phyloP scores from a whole-genome alignment of 2,329 filamentous ascomycete genomes.

The Alternaria triticimaculans region DNA sequence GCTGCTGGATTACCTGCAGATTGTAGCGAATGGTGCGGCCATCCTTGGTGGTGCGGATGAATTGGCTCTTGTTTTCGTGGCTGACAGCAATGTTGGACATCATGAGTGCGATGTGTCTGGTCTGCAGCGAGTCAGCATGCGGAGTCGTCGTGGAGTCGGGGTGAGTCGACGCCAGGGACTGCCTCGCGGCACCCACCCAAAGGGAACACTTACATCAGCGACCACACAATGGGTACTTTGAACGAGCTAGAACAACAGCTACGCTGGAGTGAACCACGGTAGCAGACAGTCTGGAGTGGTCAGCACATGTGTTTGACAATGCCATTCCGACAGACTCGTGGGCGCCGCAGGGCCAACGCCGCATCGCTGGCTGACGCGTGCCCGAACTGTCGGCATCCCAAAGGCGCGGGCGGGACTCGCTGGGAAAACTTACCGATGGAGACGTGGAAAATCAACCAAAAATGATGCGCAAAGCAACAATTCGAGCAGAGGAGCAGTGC shows the following conservation, averaged over 20 bases:
- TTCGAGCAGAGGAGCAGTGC: background rate
- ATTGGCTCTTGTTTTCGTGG: slow-evolving; percentile 63
- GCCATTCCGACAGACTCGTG: slow-evolving; percentile 12
- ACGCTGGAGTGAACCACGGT: slow-evolving; percentile 22
- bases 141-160: slow-evolving; percentile 17
- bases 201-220: slow-evolving; percentile 20
- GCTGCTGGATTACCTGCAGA: slow-evolving; percentile 89
- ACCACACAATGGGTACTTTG: slow-evolving; percentile 2
- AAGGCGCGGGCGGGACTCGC: slow-evolving; percentile 1
- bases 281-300: slow-evolving; percentile 14
- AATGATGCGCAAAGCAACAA: background rate
- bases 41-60: slow-evolving; percentile 70
- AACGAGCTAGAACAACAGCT: slow-evolving; percentile 13
- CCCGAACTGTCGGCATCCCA: slow-evolving; percentile 20
- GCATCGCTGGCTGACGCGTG: slow-evolving; percentile 18
- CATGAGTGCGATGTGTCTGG: slow-evolving; percentile 9
- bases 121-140: slow-evolving; percentile 20
- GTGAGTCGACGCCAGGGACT: slow-evolving; percentile 10
- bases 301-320: slow-evolving; percentile 11
- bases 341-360: slow-evolving; percentile 16
- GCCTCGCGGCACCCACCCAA: slow-evolving; percentile 14
- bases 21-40: slow-evolving; percentile 81
- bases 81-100: slow-evolving; percentile 57
- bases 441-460: background rate
- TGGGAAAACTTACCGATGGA: slow-evolving; percentile 18